These are phyloP conservation scores for Metschnikowia cubensis DNA, from an alignment of 805 yeast genomes.

Conservation along the genomic window DNA sequence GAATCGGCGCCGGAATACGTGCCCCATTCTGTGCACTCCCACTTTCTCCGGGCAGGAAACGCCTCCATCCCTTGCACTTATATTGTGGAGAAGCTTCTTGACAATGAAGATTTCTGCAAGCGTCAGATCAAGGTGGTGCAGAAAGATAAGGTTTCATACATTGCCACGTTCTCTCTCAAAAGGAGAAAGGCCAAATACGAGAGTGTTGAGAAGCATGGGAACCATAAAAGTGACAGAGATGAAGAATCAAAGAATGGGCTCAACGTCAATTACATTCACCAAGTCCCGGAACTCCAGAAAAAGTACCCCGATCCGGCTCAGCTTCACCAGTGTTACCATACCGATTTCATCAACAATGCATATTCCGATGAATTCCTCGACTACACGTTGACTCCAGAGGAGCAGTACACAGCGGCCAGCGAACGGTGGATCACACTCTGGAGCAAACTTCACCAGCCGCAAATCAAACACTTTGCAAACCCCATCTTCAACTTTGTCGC, in stretches of 20 bases:
- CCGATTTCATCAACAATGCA: slow-evolving; percentile 36
- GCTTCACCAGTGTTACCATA: slow-evolving; percentile 28
- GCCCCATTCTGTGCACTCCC: slow-evolving; percentile 62
- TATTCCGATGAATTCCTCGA: slow-evolving; percentile 35
- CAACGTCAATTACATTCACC: slow-evolving; percentile 8
- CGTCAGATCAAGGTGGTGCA: slow-evolving; percentile 56
- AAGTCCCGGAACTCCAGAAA: slow-evolving; percentile 17
- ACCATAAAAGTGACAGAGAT: no score
- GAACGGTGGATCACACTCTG: slow-evolving; percentile 41
- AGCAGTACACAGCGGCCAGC: slow-evolving; percentile 24
- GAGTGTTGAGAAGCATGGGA: no score
- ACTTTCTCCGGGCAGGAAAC: slow-evolving; percentile 55
- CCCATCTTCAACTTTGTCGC: slow-evolving; percentile 32
- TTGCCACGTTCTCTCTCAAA: slow-evolving; percentile 47
- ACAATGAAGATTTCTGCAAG: slow-evolving; percentile 50
- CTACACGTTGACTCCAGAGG: slow-evolving; percentile 33
- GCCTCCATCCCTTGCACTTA: slow-evolving; percentile 45
- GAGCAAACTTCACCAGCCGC: slow-evolving; percentile 29
- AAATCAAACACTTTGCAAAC: slow-evolving; percentile 21
- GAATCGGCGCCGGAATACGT: slow-evolving; percentile 39
- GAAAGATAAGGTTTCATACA: slow-evolving; percentile 45
- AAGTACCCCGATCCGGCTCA: slow-evolving; percentile 27
- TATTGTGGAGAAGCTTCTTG: slow-evolving; percentile 48
- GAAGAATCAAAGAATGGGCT: no score
- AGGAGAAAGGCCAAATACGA: slow-evolving; percentile 9